These are phyloP conservation scores for Nitzschia sp. DNA, from an alignment of 108 stramenopile species.

Conservation along the genomic window DNA sequence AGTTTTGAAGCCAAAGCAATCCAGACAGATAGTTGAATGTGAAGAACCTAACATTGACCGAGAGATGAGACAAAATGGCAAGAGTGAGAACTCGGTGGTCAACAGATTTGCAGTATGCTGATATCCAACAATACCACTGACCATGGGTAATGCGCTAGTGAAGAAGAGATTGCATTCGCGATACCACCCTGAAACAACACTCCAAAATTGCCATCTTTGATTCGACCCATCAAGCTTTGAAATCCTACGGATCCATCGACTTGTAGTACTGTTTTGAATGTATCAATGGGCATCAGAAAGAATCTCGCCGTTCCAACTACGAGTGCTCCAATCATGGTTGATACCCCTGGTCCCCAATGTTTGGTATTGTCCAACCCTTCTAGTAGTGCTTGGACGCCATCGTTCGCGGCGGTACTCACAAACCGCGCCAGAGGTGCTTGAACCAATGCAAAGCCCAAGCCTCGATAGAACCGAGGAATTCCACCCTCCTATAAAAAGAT, in stretches of 20 bases:
- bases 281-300: slow-evolving; percentile 90
- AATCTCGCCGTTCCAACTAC: slow-evolving; percentile 87
- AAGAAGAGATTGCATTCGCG: slow-evolving; percentile 61
- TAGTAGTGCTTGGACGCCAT: slow-evolving; percentile 73
- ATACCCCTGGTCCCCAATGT: slow-evolving; percentile 73
- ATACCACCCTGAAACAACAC: slow-evolving; percentile 75
- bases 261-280: slow-evolving; percentile 95
- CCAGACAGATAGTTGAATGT: slow-evolving; percentile 64
- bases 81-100: not conserved
- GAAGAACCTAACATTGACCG: slow-evolving; percentile 44
- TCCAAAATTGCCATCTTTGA: slow-evolving; percentile 61
- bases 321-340: slow-evolving; percentile 71
- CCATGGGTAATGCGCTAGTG: slow-evolving; percentile 83
- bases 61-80: not conserved
- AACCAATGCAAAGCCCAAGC: slow-evolving; percentile 86
- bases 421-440: slow-evolving; percentile 91
- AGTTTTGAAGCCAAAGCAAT: slow-evolving; percentile 32
- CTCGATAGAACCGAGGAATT: slow-evolving; percentile 88
- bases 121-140: not conserved
- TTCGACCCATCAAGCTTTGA: slow-evolving; percentile 54
- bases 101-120: no score
- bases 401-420: slow-evolving; percentile 91
- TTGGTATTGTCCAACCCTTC: slow-evolving; percentile 39
- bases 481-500: slow-evolving; percentile 74
- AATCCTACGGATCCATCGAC: slow-evolving; percentile 80